Evolutionary conservation across 192 early-diverging fungal genomes (phyloP).

Genomic region (Phlyctochytrium bullatum): DNA sequence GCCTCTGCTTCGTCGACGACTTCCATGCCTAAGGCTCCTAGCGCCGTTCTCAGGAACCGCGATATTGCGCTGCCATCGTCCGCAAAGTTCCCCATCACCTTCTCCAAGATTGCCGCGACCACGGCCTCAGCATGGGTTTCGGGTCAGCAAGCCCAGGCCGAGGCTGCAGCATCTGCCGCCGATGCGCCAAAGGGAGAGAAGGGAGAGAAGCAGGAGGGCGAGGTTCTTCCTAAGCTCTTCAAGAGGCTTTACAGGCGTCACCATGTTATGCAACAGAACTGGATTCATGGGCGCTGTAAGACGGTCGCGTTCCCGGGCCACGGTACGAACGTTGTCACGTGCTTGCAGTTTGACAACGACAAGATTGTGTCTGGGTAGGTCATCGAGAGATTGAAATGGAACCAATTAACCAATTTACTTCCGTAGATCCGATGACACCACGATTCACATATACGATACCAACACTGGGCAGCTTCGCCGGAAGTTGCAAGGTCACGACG

Average conservation of each 20-base stretch:
- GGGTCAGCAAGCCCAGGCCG: not conserved
- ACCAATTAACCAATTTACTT: conserved; percentile 8
- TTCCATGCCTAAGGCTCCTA: not conserved
- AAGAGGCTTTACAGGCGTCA: conserved; percentile 78
- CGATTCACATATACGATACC: conserved; percentile 92
- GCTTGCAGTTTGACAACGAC: conserved; percentile 93
- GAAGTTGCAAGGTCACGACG: conserved; percentile 77
- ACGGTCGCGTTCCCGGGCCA: conserved; percentile 82
- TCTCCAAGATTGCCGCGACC: not conserved
- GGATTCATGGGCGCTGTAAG: conserved; percentile 71
- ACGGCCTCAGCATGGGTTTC: not conserved
- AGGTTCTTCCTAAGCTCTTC: conserved; percentile 55
- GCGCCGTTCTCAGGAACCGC: not conserved
- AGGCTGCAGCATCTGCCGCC: not conserved
- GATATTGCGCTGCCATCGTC: not conserved
- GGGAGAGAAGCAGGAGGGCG: not conserved
- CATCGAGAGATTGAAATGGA: conserved; percentile 22
- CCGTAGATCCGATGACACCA: conserved; percentile 73
- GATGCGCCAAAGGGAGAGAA: conserved; percentile 3
- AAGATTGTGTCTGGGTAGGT: conserved; percentile 83
- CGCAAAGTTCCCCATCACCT: too few species aligned
- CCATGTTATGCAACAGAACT: conserved; percentile 80
- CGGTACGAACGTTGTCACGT: conserved; percentile 84
- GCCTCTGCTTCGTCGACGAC: not conserved
- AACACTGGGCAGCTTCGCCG: conserved; percentile 70